A percentile compares a stretch with the other conserved stretches of the same genome.
These are phyloP conservation scores for Verticillium tricorpus DNA, from an alignment of 2,329 filamentous ascomycete genomes.

Conservation along the genomic window DNA sequence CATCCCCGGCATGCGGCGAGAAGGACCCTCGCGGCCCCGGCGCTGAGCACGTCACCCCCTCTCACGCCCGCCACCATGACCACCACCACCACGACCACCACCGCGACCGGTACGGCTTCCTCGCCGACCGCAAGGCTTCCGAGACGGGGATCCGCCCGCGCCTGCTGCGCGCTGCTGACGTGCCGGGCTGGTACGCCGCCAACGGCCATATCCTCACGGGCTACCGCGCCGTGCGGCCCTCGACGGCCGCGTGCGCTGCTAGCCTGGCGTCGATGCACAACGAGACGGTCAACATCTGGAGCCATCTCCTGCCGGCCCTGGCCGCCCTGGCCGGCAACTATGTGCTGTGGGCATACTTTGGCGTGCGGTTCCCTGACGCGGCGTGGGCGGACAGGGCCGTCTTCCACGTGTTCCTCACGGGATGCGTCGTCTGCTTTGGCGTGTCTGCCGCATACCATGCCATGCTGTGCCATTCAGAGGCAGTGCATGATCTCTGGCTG, in stretches of 20 bases:
- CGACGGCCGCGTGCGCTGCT: constrained; percentile 26
- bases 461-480: constrained; percentile 31
- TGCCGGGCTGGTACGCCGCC: constrained; percentile 37
- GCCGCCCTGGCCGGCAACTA: constrained; percentile 25
- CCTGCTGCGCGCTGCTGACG: constrained; percentile 21
- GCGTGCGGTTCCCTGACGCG: constrained; percentile 24
- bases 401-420: constrained; percentile 32
- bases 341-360: constrained; percentile 17
- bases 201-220: constrained; percentile 35
- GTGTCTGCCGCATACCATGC: constrained; percentile 34
- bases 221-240: constrained; percentile 37
- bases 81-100: not conserved
- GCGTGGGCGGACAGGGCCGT: constrained; percentile 28
- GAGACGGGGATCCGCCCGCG: not conserved
- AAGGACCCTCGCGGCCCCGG: not conserved
- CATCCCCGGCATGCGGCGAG: not conserved
- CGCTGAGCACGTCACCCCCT: not conserved
- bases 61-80: not conserved
- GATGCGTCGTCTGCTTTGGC: constrained; percentile 29
- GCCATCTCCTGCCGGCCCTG: constrained; percentile 34
- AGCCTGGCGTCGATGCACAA: constrained; percentile 34
- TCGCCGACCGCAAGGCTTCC: not conserved
- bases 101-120: not conserved
- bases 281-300: constrained; percentile 27
- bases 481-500: constrained; percentile 28